Percentiles rank a stretch among this genome's conserved stretches.
phyloP scores from a whole-genome alignment of 345 rosid genomes.

The Citropsis articulata region DNA sequence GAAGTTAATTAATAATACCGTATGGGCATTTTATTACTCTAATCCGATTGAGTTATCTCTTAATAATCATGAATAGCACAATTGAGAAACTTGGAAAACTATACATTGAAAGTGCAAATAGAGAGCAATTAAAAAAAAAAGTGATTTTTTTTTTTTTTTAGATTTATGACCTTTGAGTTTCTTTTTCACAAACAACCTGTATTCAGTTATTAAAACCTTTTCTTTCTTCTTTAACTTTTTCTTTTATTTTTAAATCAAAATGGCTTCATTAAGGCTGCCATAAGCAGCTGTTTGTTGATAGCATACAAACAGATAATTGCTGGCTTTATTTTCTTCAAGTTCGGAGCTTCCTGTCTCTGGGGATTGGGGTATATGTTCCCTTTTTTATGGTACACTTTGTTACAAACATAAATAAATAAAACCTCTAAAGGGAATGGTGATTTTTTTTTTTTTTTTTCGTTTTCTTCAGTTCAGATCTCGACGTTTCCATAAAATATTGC shows the following conservation, averaged over 20 bases:
- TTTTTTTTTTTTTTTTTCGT: neutral
- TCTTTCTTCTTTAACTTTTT: too few relatives aligned
- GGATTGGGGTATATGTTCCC: neutral
- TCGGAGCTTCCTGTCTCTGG: neutral
- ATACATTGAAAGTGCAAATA: neutral
- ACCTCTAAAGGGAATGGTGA: neutral
- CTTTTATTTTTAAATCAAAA: neutral
- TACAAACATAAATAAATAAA: neutral
- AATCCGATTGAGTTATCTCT: neutral
- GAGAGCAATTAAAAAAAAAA: too few relatives aligned
- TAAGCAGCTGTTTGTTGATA: too few relatives aligned
- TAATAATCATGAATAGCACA: neutral
- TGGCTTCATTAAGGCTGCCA: neutral
- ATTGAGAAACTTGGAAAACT: neutral
- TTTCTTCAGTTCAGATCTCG: slow-evolving; percentile 10
- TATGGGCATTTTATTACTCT: neutral
- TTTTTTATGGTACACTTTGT: neutral
- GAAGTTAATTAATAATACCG: neutral
- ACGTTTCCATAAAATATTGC: neutral
- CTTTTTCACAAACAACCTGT: too few relatives aligned
- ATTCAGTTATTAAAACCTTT: too few relatives aligned
- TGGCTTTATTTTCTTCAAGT: neutral
- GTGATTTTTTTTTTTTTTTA: too few relatives aligned
- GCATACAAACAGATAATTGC: neutral
- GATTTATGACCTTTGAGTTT: too few relatives aligned